Evolutionary conservation across 2,329 filamentous ascomycete species (phyloP).

Genomic region (Fusarium fracticaudum): DNA sequence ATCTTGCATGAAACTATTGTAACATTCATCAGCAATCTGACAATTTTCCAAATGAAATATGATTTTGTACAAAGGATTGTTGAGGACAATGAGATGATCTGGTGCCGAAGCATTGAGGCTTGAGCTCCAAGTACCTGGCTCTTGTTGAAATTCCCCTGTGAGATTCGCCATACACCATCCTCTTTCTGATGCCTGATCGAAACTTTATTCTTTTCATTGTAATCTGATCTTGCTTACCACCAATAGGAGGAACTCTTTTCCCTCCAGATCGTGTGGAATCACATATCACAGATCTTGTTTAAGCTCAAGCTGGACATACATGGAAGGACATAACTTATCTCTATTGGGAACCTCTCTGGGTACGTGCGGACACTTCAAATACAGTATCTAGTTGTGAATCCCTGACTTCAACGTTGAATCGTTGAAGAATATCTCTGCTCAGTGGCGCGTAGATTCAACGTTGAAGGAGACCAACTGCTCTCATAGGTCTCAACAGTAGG

Average conservation of each 20-base stretch:
- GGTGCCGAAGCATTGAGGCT: not conserved
- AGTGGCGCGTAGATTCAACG: not conserved
- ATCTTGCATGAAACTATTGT: not conserved
- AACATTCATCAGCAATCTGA: fast-evolving
- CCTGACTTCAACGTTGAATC: fast-evolving
- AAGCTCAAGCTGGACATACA: not conserved
- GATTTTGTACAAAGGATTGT: not conserved
- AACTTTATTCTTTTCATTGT: not conserved
- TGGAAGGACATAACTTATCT: fast-evolving
- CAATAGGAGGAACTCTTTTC: not conserved
- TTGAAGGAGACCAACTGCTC: too few species aligned
- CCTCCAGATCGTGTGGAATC: not conserved
- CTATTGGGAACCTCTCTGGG: fast-evolving
- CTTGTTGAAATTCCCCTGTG: not conserved
- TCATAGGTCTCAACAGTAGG: not conserved
- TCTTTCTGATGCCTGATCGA: not conserved
- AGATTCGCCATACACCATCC: not conserved
- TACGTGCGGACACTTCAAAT: not conserved
- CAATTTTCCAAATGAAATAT: fast-evolving
- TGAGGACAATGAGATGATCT: not conserved
- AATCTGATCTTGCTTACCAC: not conserved
- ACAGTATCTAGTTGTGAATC: not conserved
- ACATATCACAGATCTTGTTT: not conserved
- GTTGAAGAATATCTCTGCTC: too few species aligned
- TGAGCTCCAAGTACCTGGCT: not conserved